Evolutionary conservation across 345 rosid species (phyloP), one percentile per base, ranked within the genome.

Genomic region (Lenwebbia sp.): DNA sequence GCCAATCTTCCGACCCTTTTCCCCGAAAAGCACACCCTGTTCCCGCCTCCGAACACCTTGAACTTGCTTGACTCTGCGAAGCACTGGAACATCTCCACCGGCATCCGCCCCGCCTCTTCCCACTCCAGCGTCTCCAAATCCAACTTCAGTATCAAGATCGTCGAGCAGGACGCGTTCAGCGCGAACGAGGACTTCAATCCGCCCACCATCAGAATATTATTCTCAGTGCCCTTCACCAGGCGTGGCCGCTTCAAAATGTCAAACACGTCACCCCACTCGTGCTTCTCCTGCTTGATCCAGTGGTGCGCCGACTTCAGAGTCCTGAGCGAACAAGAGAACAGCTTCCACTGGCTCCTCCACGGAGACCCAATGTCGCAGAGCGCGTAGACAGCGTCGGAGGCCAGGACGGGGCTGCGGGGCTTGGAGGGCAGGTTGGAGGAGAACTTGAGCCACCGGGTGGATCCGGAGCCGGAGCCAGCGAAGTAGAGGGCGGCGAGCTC

Each of bases 31-130:
- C 96, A 95, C 53, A 96, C 95, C 85, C 90, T 90, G 78, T 96
- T 93, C 1, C 98, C 98, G 25, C 95, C 92, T 37, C 99, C 99
- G 82, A 96, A 96, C 86, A 95, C 98, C 93, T 96, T 96, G 74
- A 96, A 92, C 91, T 96, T 96, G 86, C 92, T 94, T 11, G 93
- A 92, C 54, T 96, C 97, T 44, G 92, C 90, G 57, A 96, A 96
- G 84, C 91, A 91, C 65, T 90, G 89, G 60, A 95, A 93, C 98
- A 96, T 95, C 40, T 94, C 98, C 76, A 89, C 52, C 0, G 99
- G 98, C 99, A 96, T 96, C 86, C 98, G 89, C 7, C 97, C 96
- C 0, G 97, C 98, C 90, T 95, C 97, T 81, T 95, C 98, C 98
- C 99, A 96, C 85, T 96, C 98, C 90, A 95, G 85, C 30, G 90